Percentiles rank a stretch among this genome's conserved stretches.
Evolutionary conservation across 306 rosid species (phyloP).

Genomic region (Pachyrhizus erosus): DNA sequence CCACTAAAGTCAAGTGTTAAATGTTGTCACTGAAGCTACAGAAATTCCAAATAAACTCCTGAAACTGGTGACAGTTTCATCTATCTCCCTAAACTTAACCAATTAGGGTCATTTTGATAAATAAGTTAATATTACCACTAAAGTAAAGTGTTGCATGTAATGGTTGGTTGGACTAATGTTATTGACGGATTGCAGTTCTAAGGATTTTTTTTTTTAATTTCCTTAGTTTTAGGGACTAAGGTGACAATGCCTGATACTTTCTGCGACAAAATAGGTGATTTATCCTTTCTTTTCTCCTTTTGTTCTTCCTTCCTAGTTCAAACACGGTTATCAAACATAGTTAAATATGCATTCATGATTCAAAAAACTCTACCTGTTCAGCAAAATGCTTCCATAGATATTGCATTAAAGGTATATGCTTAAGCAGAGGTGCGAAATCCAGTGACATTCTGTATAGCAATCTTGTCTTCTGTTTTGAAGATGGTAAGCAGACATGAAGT

Average conservation of each 20-base stretch:
- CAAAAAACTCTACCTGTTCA: conserved; percentile 64
- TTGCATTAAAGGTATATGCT: conserved; percentile 82
- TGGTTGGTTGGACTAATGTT: too few relatives aligned
- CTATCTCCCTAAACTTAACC: not conserved
- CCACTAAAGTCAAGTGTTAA: not conserved
- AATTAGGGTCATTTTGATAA: not conserved
- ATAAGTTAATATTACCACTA: not conserved
- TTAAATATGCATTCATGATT: not conserved
- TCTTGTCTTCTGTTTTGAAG: conserved; percentile 82
- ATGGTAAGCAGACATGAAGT: conserved; percentile 92
- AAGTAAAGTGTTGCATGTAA: too few relatives aligned
- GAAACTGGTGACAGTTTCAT: not conserved
- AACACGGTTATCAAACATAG: not conserved
- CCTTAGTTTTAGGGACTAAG: not conserved
- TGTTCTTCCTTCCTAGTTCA: not conserved
- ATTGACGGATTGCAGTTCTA: too few relatives aligned
- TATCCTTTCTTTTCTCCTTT: not conserved
- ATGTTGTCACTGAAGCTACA: too few relatives aligned
- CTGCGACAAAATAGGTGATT: too few relatives aligned
- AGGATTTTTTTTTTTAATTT: too few relatives aligned
- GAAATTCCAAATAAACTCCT: not conserved
- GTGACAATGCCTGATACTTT: not conserved
- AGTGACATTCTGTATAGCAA: conserved; percentile 90
- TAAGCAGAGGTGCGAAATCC: conserved; percentile 87
- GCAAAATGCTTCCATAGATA: conserved; percentile 88